Evolutionary conservation across 257 asterid species (phyloP).

Genomic region (Fraxinus cuspidata): DNA sequence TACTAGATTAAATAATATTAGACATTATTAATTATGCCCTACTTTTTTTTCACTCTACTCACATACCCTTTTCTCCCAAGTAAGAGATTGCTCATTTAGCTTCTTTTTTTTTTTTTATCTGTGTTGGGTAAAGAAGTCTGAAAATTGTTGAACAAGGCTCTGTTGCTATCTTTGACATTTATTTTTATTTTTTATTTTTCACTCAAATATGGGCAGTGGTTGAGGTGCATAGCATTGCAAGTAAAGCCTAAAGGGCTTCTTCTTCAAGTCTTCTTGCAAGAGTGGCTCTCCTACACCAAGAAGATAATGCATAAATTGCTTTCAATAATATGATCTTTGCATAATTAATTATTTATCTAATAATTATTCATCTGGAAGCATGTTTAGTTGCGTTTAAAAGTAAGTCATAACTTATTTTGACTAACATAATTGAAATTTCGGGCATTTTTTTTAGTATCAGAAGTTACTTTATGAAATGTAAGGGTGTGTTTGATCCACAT

Average conservation of each 20-base stretch:
- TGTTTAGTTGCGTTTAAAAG: too few species aligned
- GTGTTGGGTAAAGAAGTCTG: conserved; percentile 20
- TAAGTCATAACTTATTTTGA: neutral
- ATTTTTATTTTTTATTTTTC: neutral
- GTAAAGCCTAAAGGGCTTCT: conserved; percentile 28
- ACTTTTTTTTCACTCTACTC: neutral
- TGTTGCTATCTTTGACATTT: conserved; percentile 18
- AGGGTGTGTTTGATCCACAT: too few species aligned
- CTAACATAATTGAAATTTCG: neutral
- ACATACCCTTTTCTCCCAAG: conserved; percentile 11
- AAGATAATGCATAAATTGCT: conserved; percentile 4
- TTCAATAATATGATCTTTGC: neutral
- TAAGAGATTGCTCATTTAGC: neutral
- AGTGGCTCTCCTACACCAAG: neutral
- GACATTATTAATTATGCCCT: conserved; percentile 2
- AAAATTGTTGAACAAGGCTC: conserved; percentile 26
- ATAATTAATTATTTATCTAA: too few species aligned
- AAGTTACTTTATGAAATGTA: neutral
- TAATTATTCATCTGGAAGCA: neutral
- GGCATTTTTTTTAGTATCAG: neutral
- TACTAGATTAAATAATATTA: conserved; percentile 13
- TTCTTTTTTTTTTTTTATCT: neutral
- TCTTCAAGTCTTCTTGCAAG: conserved; percentile 15
- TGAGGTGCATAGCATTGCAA: conserved; percentile 33
- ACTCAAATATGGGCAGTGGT: conserved; percentile 36